Percentiles rank a stretch among this genome's conserved stretches.
These are phyloP conservation scores for Kodamaea hsintzibuensis DNA, from an alignment of 805 yeast species.

Conservation along the genomic window DNA sequence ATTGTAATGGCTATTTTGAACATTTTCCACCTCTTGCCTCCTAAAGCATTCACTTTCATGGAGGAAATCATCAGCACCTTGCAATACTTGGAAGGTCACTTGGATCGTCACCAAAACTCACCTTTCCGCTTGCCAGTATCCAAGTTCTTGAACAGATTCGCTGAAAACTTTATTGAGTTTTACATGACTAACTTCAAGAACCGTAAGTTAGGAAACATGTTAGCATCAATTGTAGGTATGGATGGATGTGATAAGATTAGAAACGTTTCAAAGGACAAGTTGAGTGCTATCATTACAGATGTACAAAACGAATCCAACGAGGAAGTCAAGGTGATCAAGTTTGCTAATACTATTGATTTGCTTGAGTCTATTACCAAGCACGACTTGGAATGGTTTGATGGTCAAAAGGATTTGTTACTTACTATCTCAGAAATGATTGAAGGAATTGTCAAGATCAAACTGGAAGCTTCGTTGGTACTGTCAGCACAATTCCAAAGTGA, in stretches of 20 bases:
- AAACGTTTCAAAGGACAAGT: slow-evolving; percentile 51
- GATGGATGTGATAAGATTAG: slow-evolving; percentile 59
- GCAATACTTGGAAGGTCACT: slow-evolving; percentile 73
- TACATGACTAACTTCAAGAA: slow-evolving; percentile 67
- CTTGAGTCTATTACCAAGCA: slow-evolving; percentile 51
- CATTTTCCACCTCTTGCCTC: slow-evolving; percentile 87
- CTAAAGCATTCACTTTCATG: slow-evolving; percentile 89
- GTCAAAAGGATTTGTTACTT: slow-evolving; percentile 47
- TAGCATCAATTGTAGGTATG: slow-evolving; percentile 63
- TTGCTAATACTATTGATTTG: slow-evolving; percentile 73
- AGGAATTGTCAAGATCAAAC: slow-evolving; percentile 44
- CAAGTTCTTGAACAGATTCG: slow-evolving; percentile 79
- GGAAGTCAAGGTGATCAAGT: slow-evolving; percentile 59
- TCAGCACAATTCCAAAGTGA: slow-evolving; percentile 68
- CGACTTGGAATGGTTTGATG: slow-evolving; percentile 59
- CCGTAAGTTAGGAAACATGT: slow-evolving; percentile 62
- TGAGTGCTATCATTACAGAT: slow-evolving; percentile 49
- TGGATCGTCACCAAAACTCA: slow-evolving; percentile 81
- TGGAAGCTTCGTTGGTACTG: slow-evolving; percentile 49
- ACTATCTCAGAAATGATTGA: slow-evolving; percentile 45
- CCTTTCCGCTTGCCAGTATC: slow-evolving; percentile 93
- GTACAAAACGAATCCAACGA: slow-evolving; percentile 49
- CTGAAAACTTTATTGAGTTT: slow-evolving; percentile 69
- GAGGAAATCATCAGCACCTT: slow-evolving; percentile 80
- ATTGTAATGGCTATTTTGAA: slow-evolving; percentile 88